Conservation (phyloP, 169 alveolate species). For the Cryptosporidium andersoni region DNA sequence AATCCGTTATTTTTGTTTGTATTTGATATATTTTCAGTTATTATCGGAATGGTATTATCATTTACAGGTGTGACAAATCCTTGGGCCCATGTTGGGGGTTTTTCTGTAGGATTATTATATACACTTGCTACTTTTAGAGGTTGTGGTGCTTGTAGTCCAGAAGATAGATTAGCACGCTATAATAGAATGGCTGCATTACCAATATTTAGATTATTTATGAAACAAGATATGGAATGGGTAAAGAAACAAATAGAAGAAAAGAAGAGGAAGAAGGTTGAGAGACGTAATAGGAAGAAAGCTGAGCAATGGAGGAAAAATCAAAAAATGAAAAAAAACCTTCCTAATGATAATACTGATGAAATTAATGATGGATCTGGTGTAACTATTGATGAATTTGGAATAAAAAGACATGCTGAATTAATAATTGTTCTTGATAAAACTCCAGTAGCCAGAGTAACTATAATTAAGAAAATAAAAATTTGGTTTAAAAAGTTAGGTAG, state of each 20-base stretch:
- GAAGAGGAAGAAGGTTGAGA: slow-evolving; percentile 58
- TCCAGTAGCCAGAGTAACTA: slow-evolving; percentile 22
- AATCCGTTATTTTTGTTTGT: slow-evolving; percentile 61
- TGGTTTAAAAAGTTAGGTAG: slow-evolving; percentile 14
- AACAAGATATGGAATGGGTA: slow-evolving; percentile 67
- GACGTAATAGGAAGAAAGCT: slow-evolving; percentile 54
- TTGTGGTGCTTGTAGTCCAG: slow-evolving; percentile 67
- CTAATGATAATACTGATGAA: slow-evolving; percentile 15
- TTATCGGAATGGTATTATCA: slow-evolving; percentile 65
- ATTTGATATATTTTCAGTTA: slow-evolving; percentile 32
- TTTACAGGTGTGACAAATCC: slow-evolving; percentile 71
- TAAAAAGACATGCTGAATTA: slow-evolving; percentile 49
- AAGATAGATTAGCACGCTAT: slow-evolving; percentile 59
- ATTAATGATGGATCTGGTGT: slow-evolving; percentile 41
- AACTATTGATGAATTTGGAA: slow-evolving; percentile 43
- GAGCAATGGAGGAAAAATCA: slow-evolving; percentile 70
- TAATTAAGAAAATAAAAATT: slow-evolving; percentile 15
- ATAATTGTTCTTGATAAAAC: slow-evolving; percentile 49
- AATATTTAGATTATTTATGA: slow-evolving; percentile 60
- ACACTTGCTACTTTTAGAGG: slow-evolving; percentile 65
- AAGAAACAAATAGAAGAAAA: slow-evolving; percentile 56
- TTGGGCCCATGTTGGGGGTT: slow-evolving; percentile 70
- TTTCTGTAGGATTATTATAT: slow-evolving; percentile 51
- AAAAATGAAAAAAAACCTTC: slow-evolving; percentile 34
- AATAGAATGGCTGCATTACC: slow-evolving; percentile 71